Base-by-base conservation (phyloP, 495 filamentous ascomycete species). In the Penicillium nucicola region DNA sequence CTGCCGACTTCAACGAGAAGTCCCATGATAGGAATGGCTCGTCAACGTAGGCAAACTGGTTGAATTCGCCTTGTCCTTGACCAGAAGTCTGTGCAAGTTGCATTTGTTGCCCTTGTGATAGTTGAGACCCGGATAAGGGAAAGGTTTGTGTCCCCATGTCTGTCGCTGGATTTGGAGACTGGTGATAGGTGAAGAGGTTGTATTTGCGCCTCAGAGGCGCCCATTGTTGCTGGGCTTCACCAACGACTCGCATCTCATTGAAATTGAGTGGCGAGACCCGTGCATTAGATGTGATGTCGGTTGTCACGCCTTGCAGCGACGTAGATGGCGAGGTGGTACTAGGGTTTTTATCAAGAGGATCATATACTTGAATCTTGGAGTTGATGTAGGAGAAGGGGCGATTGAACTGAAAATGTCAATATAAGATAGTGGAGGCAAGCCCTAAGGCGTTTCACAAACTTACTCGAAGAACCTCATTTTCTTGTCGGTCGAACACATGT, bases 371-470 rank as follows among this genome's bases (percentile, higher is more conserved):
- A 17, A 87, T 87, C 18, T 76, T 69, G 20, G 79, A 83, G 46
- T 80, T 85, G 50, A 87, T 84, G 76, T 78, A 87, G 11, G 83
- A 77, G 55, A 87, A 86, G 0, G 85, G 85, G 14, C 85, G 81
- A 58, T 86, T 79, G 54, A 88, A 86, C 76, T 82, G 42, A 14
- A 19, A 42, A 23, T 12, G 6, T 48, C 13, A 57, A 48, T 32
- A 8, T 35, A 17, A 15, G 33, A 6, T 7, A 19, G 1, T 31
- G 19, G 18, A 25, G 15, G 1, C 11, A 34, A 14, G 11, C 25
- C 25, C 32, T 5, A n/a, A 14, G 13, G 7, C 15, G 18, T 25
- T 25, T 0, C 5, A 14, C 9, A n/a, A 33, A 61, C 72, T 28
- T 72, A 84, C 79, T 52, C 84, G 63, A 35, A 87, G 63, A 5